A percentile compares a stretch with the other conserved stretches of the same genome.
Conservation (phyloP, 169 alveolate genomes). For the Eimeria tenella region DNA sequence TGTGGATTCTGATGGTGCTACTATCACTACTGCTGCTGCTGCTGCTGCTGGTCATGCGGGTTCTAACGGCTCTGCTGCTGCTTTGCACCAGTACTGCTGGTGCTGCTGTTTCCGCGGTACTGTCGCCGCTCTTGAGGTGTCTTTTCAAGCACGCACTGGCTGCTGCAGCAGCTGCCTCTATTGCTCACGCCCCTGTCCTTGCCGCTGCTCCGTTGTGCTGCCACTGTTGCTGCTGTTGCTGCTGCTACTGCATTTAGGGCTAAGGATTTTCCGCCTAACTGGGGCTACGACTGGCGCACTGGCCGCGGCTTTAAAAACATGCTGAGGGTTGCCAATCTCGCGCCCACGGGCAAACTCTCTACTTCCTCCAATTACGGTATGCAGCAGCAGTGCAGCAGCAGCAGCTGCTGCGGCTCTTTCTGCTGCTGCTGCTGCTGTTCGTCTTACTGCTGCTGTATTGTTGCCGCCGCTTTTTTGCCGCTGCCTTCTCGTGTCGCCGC, state of each 20-base stretch:
- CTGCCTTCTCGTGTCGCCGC: no score
- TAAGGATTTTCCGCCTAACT: conserved; percentile 60
- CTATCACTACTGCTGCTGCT: no score
- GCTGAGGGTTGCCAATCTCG: conserved; percentile 53
- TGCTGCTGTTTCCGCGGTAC: background rate
- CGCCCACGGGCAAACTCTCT: conserved; percentile 36
- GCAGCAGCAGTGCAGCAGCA: background rate
- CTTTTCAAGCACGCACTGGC: background rate
- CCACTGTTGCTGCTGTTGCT: background rate
- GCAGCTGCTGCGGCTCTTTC: background rate
- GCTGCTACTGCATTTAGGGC: background rate
- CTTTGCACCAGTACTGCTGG: background rate
- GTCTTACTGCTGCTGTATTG: background rate
- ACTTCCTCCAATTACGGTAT: conserved; percentile 36
- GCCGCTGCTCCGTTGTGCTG: background rate
- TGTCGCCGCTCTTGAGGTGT: background rate
- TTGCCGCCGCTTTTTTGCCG: background rate
- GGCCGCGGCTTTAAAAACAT: background rate
- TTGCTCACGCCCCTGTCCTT: background rate
- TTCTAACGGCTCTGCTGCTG: no score
- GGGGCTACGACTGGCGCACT: conserved; percentile 71
- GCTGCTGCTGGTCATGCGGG: no score
- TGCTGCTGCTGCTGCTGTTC: conserved; percentile 6
- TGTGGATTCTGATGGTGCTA: no score
- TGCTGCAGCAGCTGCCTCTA: background rate